Evolutionary conservation across 352 stramenopile species (phyloP), one percentile per base, ranked within the genome.

Genomic region (Pythium aristosporum): DNA sequence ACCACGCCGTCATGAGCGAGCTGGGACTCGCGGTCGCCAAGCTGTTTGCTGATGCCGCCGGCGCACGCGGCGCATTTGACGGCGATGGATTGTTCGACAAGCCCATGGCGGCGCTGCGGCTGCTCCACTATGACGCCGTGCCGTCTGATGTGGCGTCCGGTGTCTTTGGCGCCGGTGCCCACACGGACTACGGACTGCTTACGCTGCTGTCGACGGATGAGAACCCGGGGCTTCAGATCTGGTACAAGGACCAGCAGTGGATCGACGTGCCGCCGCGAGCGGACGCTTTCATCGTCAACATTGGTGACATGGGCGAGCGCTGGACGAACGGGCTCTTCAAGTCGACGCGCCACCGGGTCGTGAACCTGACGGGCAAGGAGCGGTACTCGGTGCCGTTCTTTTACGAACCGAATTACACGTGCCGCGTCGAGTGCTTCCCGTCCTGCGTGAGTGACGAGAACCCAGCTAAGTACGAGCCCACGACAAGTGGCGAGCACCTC

Each of bases 331-430:
- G 80, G 34, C 41, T 59, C 9, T 85, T 92, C 61, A 74, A 77
- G 58, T 87, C 83, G 11, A 92, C 83, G 25, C 65, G 77, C 44
- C 82, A 91, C 57, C 82, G 82, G 10, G 82, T 91, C 16, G 71
- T 91, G 18, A 91, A 91, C 63, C 11, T 65, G 5, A 77, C 69
- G 11, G 82, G 82, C 15, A 70, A 73, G 32, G 79, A 91, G 42
- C 79, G 82, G 9, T 91, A 86, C 73, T 91, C 82, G n/a, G 71
- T 89, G n/a, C 79, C 82, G 36, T 89, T 91, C 65, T 91, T 91
- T 57, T 91, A 87, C 60, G 82, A 91, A 49, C 82, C 82, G 16
- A 88, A 91, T 63, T 91, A 85, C 47, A 78, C 76, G 41, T 91
- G 82, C 63, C 62, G 71, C 34, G 82, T 91, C 25, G 72, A 77